Conservation (phyloP, 116 monocot species). For the Papilionanthe hybrid region DNA sequence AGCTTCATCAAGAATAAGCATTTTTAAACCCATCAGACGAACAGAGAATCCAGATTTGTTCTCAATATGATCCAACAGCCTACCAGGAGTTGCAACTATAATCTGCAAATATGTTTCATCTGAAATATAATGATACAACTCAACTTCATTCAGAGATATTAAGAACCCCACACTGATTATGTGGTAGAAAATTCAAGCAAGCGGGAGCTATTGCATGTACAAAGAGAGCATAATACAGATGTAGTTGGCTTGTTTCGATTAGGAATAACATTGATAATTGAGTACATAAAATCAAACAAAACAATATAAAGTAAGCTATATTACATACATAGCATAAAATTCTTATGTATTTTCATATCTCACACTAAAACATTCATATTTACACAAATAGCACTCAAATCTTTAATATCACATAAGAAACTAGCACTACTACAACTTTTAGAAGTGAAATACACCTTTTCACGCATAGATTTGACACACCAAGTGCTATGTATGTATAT, state of each 20-base stretch:
- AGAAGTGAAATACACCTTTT: too few relatives aligned
- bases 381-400: too few relatives aligned
- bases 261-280: background rate
- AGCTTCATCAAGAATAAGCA: slow-evolving; percentile 88
- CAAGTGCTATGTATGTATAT: too few relatives aligned
- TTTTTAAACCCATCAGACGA: slow-evolving; percentile 81
- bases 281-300: background rate
- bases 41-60: slow-evolving; percentile 81
- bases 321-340: too few relatives aligned
- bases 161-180: background rate
- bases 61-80: slow-evolving; percentile 92
- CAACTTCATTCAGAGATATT: background rate
- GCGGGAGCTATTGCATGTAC: background rate
- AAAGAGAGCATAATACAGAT: background rate
- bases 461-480: too few relatives aligned
- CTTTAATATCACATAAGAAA: too few relatives aligned
- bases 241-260: background rate
- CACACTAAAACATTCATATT: too few relatives aligned
- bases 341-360: too few relatives aligned
- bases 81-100: slow-evolving; percentile 94
- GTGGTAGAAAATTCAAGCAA: background rate
- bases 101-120: slow-evolving; percentile 43
- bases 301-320: background rate
- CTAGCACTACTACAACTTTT: too few relatives aligned
- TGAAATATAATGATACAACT: background rate